phyloP scores from a whole-genome alignment of 148 eudicot genomes.

The Dysphania ambrosioides region DNA sequence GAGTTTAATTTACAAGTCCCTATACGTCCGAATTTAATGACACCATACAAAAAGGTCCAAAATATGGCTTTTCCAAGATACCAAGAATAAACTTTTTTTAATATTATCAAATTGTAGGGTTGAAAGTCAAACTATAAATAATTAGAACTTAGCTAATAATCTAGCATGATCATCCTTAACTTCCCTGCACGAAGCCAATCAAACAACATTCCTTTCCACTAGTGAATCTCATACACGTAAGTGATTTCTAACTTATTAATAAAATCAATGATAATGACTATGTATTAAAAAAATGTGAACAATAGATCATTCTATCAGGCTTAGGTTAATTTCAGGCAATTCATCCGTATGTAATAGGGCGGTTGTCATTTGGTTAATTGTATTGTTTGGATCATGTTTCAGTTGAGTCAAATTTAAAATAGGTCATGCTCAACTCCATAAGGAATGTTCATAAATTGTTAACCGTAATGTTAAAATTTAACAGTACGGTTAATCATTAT shows the following conservation, averaged over 20 bases:
- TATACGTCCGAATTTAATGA: not conserved
- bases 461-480: too few species aligned
- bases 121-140: constrained; percentile 1
- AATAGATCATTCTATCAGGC: not conserved
- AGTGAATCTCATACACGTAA: not conserved
- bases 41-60: not conserved
- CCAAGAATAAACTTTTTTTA: constrained; percentile 6
- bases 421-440: too few species aligned
- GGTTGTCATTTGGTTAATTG: too few species aligned
- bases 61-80: constrained; percentile 1
- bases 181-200: constrained; percentile 8
- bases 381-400: too few species aligned
- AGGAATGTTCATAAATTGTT: too few species aligned
- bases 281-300: not conserved
- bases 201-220: not conserved
- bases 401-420: too few species aligned
- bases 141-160: not conserved
- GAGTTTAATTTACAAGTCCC: not conserved
- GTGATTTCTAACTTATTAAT: not conserved
- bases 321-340: too few species aligned
- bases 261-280: not conserved
- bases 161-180: not conserved
- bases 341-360: too few species aligned
- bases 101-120: not conserved
- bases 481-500: too few species aligned